Evolutionary conservation across 164 flowering plant species (phyloP).

Genomic region (Magnolia sinica): DNA sequence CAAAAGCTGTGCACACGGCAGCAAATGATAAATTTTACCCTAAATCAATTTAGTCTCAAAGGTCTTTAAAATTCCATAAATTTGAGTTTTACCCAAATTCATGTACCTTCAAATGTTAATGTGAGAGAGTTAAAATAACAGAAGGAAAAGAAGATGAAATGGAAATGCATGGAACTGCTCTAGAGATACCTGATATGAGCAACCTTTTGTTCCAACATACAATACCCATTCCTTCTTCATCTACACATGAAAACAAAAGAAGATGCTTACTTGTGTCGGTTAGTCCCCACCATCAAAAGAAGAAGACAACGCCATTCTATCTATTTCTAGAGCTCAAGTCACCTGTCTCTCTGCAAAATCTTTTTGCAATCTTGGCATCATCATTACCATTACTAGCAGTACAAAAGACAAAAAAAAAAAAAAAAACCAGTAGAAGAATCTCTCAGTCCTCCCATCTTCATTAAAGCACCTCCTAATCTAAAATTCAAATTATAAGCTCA

Average conservation of each 20-base stretch:
- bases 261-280: background rate
- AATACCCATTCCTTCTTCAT: background rate
- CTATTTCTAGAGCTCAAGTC: background rate
- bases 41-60: background rate
- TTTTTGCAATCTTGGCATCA: background rate
- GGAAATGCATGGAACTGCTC: background rate
- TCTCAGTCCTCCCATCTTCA: background rate
- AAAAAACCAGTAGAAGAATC: background rate
- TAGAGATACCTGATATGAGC: background rate
- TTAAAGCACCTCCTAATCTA: background rate
- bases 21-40: background rate
- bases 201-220: background rate
- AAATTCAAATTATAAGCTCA: background rate
- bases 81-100: background rate
- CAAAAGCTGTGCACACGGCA: background rate
- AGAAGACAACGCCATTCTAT: background rate
- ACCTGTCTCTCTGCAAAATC: background rate
- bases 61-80: background rate
- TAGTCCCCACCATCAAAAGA: slow-evolving; percentile 5
- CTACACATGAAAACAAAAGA: background rate
- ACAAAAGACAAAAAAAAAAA: background rate
- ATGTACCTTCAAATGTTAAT: background rate
- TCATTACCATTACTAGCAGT: background rate
- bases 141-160: background rate
- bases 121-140: background rate